These are phyloP conservation scores for Centrapalus pauciflorus DNA, from an alignment of 129 eudicot species.

Conservation along the genomic window DNA sequence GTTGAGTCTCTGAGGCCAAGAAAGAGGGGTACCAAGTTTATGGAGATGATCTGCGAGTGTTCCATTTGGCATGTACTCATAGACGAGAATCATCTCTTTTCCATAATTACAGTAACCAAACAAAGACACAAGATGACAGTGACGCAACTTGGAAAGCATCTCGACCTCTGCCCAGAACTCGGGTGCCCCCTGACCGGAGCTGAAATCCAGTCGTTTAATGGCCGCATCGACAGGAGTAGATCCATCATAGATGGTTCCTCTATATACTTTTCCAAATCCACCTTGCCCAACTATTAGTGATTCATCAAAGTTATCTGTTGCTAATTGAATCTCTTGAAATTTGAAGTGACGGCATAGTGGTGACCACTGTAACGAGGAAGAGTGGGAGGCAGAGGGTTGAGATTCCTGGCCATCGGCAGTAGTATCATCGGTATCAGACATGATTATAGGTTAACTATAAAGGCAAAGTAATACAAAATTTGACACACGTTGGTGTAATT, in stretches of 20 bases:
- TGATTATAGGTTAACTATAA: no score
- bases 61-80: constrained; percentile 22
- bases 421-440: no score
- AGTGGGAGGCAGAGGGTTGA: background rate
- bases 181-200: constrained; percentile 21
- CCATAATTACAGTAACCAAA: constrained; percentile 22
- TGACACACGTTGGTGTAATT: no score
- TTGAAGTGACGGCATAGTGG: constrained; percentile 10
- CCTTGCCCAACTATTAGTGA: constrained; percentile 13
- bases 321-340: constrained; percentile 7
- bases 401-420: background rate
- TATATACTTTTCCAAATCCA: constrained; percentile 28
- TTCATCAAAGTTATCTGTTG: constrained; percentile 18
- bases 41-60: constrained; percentile 28
- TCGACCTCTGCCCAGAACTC: constrained; percentile 27
- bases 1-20: constrained; percentile 30
- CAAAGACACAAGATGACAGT: constrained; percentile 23
- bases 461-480: no score
- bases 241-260: constrained; percentile 6
- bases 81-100: constrained; percentile 25
- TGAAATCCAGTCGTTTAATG: constrained; percentile 20
- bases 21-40: constrained; percentile 12
- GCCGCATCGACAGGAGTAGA: constrained; percentile 8
- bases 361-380: constrained; percentile 3
- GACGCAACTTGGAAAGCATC: constrained; percentile 10